phyloP scores from a whole-genome alignment of 1,284 basidiomycete species.

The Blastosporella zonata region DNA sequence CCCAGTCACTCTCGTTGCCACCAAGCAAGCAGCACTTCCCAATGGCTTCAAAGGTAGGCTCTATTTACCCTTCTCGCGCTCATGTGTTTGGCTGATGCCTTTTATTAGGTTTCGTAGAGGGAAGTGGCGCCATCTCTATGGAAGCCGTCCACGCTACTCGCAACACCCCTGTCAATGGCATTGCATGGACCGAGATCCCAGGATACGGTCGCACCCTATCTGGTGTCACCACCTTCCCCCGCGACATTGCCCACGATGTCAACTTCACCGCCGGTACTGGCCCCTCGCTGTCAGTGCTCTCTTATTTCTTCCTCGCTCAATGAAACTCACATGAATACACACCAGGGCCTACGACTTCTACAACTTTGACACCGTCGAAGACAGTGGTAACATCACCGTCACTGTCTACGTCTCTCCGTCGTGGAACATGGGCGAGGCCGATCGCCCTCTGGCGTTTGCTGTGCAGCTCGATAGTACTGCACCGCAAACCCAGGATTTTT shows the following conservation, averaged over 20 bases:
- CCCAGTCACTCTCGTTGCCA: slow-evolving; percentile 38
- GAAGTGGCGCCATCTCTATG: slow-evolving; percentile 59
- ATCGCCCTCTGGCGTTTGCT: slow-evolving; percentile 55
- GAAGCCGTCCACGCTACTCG: slow-evolving; percentile 58
- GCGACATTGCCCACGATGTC: slow-evolving; percentile 32
- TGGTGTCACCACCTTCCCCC: slow-evolving; percentile 61
- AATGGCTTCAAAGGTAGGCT: slow-evolving; percentile 49
- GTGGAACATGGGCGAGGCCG: slow-evolving; percentile 51
- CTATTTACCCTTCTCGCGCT: no score
- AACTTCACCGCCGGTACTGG: slow-evolving; percentile 60
- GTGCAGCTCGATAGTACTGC: slow-evolving; percentile 49
- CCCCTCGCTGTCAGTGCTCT: slow-evolving; percentile 50
- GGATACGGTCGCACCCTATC: slow-evolving; percentile 57
- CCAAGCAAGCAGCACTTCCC: slow-evolving; percentile 33
- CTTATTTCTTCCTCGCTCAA: not conserved
- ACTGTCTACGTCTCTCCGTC: slow-evolving; percentile 56
- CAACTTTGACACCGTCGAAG: slow-evolving; percentile 46
- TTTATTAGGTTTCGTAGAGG: slow-evolving; percentile 57
- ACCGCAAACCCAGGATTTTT: slow-evolving; percentile 46
- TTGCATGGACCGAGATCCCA: slow-evolving; percentile 60
- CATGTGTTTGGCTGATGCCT: not conserved
- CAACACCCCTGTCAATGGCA: slow-evolving; percentile 49
- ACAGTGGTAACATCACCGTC: slow-evolving; percentile 42
- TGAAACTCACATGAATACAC: not conserved
- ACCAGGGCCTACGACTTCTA: slow-evolving; percentile 66